Base-by-base conservation (phyloP, 495 filamentous ascomycete genomes). In the Tuber borchii region DNA sequence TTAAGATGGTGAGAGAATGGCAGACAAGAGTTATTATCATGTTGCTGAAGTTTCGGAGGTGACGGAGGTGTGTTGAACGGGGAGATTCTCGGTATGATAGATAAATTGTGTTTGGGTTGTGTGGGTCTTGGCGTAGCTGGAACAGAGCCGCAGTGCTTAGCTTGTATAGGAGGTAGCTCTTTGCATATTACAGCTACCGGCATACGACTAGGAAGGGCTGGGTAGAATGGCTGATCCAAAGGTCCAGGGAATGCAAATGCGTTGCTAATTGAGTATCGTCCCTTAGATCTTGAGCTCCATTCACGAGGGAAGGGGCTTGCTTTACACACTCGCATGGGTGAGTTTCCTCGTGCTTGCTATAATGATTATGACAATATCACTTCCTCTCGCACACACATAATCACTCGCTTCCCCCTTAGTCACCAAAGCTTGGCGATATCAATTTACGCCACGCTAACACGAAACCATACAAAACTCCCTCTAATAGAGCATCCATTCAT, bases 391-490 rank as follows among this genome's bases (percentile, higher is more conserved):
- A 39, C 37, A 39, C 37, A 9, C 10, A 14, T 17, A 17, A 65
- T 65, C 56, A 34, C 56, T 31, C 26, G 56, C 34, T 34, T 2
- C 10, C 31, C 9, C 9, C 56, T 34, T 34, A 65, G 26, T 65
- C 56, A 65, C 31, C 51, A 65, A 65, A 65, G 26, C 34, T 65
- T 65, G 22, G 48, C 48, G 34, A 51, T 65, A 43, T 56, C 68
- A 78, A 79, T 79, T 78, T 79, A 79, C 78, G 73, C 76, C 19
- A 6, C 10, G 56, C 26, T n/a, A 17, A 3, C 6, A 39, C 37
- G 14, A 34, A 19, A 68, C 31, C 19, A 17, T 61, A 48, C n/a
- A 45, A 74, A 42, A 34, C 7, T 44, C 37, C 42, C 73, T 17
- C 69, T n/a, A 12, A 61, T 31, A 71, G 14, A 73, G 16, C 16